phyloP scores from a whole-genome alignment of 352 stramenopile species.

The Phytophthora vignae region DNA sequence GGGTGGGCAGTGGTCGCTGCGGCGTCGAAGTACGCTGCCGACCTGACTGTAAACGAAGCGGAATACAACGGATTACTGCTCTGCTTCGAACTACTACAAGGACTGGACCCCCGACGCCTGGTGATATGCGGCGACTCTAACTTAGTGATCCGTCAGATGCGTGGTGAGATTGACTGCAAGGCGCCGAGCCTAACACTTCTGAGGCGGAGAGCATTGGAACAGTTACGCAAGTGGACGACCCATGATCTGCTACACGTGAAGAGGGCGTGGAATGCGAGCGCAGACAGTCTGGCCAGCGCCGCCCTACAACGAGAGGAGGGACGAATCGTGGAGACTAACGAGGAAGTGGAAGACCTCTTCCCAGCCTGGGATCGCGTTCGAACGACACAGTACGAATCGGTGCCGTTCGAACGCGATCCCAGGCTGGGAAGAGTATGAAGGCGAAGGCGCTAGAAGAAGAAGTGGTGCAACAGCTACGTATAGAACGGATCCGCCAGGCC shows the following conservation, averaged over 20 bases:
- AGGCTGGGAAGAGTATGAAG: neutral
- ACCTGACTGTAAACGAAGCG: slow-evolving; percentile 28
- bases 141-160: slow-evolving; percentile 9
- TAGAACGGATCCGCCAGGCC: neutral
- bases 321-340: too few relatives aligned
- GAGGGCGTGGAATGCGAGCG: slow-evolving; percentile 5
- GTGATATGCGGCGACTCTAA: slow-evolving; percentile 5
- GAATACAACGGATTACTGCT: slow-evolving; percentile 22
- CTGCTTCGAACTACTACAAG: neutral
- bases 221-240: neutral
- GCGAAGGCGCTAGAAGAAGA: neutral
- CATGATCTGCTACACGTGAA: slow-evolving; percentile 8
- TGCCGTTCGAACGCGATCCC: too few relatives aligned
- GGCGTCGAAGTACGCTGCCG: neutral
- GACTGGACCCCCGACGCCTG: neutral
- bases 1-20: slow-evolving; percentile 10
- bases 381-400: too few relatives aligned
- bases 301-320: slow-evolving; percentile 2
- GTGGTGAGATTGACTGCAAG: slow-evolving; percentile 12
- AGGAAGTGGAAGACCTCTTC: too few relatives aligned
- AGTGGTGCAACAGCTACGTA: neutral
- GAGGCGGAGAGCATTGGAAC: neutral
- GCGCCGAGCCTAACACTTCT: neutral
- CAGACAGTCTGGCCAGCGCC: neutral
- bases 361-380: too few relatives aligned